A percentile compares a stretch with the other conserved stretches of the same genome.
These are phyloP conservation scores for Pseudogymnoascus sp. DNA, from an alignment of 2,329 filamentous ascomycete genomes.

Conservation along the genomic window DNA sequence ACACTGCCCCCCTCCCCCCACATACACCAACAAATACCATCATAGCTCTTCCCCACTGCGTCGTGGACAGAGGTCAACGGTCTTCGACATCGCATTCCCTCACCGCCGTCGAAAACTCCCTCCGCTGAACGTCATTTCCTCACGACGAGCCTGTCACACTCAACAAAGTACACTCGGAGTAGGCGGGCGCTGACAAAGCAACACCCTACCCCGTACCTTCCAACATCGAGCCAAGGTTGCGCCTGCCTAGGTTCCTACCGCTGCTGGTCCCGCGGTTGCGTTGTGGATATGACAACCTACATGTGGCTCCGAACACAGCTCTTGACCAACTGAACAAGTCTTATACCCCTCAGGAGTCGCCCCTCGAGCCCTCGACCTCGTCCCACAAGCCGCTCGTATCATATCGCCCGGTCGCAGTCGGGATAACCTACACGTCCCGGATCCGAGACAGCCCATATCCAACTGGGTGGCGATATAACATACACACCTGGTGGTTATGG, in stretches of 20 bases:
- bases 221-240: conserved; percentile 27
- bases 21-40: not conserved
- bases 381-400: not conserved
- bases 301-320: not conserved
- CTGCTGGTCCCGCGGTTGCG: not conserved
- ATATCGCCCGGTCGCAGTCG: not conserved
- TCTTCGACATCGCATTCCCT: not conserved
- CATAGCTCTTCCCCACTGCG: not conserved
- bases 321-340: not conserved
- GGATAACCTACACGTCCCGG: not conserved
- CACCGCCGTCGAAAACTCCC: not conserved
- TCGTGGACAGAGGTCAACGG: not conserved
- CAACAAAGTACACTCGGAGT: not conserved
- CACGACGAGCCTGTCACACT: not conserved
- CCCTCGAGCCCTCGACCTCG: not conserved
- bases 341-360: not conserved
- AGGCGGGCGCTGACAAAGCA: not conserved
- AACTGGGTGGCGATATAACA: not conserved
- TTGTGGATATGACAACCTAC: not conserved
- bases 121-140: not conserved
- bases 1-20: not conserved
- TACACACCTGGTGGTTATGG: conserved; percentile 32
- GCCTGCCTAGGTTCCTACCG: conserved; percentile 9
- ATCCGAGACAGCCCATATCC: not conserved
- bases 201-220: not conserved